Evolutionary conservation across 345 rosid genomes (phyloP).

Genomic region (Euphorbia pulcherrima): DNA sequence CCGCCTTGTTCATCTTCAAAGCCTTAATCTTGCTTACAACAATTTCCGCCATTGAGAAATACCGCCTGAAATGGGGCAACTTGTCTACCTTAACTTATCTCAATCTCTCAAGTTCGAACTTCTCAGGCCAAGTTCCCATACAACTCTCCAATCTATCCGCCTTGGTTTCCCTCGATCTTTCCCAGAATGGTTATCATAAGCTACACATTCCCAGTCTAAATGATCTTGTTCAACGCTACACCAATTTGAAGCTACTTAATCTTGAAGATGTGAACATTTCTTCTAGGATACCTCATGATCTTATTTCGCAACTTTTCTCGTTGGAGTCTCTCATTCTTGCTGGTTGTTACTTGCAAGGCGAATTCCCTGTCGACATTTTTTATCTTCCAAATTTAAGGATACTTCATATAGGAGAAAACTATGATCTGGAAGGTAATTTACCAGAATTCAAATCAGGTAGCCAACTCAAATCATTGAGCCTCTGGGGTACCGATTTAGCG

Average conservation of each 20-base stretch:
- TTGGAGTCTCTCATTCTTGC: too few relatives aligned
- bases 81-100: neutral
- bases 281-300: neutral
- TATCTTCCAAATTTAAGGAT: too few relatives aligned
- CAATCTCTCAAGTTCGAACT: neutral
- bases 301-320: too few relatives aligned
- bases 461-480: too few relatives aligned
- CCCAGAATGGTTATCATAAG: neutral
- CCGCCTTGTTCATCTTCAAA: neutral
- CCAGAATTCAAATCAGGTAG: too few relatives aligned
- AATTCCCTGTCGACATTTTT: too few relatives aligned
- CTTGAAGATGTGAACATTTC: neutral
- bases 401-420: too few relatives aligned
- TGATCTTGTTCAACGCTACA: neutral
- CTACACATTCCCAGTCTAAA: neutral
- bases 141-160: neutral
- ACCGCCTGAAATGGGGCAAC: neutral
- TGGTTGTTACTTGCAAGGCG: too few relatives aligned
- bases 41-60: neutral
- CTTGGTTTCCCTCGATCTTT: slow-evolving; percentile 3
- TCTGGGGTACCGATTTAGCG: too few relatives aligned
- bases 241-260: neutral
- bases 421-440: too few relatives aligned
- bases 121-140: neutral
- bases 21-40: slow-evolving; percentile 1